Evolutionary conservation across 129 eudicot species (phyloP).

Genomic region (Ambrosia trifida): DNA sequence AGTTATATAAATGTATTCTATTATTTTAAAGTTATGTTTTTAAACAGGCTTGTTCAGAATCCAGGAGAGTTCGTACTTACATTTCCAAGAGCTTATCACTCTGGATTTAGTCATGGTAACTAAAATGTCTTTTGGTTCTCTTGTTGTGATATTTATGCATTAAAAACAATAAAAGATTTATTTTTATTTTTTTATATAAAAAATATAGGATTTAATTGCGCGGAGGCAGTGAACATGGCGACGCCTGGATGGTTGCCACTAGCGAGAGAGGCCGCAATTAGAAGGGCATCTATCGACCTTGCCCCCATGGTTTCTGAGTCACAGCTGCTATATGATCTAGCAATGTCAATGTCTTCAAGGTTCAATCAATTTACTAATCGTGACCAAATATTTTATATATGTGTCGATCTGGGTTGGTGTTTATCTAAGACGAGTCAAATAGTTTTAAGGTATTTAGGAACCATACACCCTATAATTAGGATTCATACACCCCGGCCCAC

Average conservation of each 20-base stretch:
- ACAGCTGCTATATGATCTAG: not conserved
- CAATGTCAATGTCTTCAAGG: not conserved
- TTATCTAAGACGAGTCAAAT: not conserved
- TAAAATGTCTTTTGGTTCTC: not conserved
- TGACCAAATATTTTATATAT: not conserved
- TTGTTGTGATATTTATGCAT: not conserved
- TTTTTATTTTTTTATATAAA: not conserved
- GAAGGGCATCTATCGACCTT: not conserved
- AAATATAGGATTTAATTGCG: not conserved
- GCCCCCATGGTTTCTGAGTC: not conserved
- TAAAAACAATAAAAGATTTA: not conserved
- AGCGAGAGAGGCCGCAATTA: not conserved
- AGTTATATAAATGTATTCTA: too few relatives aligned
- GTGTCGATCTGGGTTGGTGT: not conserved
- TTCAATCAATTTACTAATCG: not conserved
- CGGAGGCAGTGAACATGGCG: not conserved
- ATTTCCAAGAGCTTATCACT: conserved; percentile 95
- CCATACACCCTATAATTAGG: too few relatives aligned
- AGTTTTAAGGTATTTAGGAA: too few relatives aligned
- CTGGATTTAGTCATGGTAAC: conserved; percentile 91
- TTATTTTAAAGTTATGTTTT: not conserved
- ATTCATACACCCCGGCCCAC: too few relatives aligned
- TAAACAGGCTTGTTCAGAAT: conserved; percentile 77
- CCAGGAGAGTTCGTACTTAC: conserved; percentile 94
- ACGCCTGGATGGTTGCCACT: not conserved